Evolutionary conservation across 345 rosid species (phyloP).

Genomic region (Syzygium grande): DNA sequence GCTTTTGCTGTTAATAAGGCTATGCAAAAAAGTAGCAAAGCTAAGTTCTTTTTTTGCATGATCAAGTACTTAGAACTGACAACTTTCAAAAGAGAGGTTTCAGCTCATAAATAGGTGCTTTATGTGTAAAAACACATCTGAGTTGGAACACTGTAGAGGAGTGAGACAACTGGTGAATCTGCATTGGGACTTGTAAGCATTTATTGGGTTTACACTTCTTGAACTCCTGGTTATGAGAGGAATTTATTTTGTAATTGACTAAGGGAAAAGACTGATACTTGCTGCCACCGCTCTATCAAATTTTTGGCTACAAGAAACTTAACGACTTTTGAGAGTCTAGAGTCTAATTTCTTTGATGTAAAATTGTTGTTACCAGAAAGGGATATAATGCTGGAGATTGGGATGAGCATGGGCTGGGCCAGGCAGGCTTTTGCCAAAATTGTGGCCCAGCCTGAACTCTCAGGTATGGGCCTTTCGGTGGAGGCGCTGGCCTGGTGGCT

Average conservation of each 20-base stretch:
- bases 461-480: not conserved
- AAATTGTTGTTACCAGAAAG: not conserved
- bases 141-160: not conserved
- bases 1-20: not conserved
- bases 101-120: not conserved
- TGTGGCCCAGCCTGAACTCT: not conserved
- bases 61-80: not conserved
- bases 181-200: not conserved
- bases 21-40: not conserved
- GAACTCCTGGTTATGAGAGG: not conserved
- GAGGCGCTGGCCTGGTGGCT: not conserved
- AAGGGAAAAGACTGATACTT: not conserved
- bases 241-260: not conserved
- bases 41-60: not conserved
- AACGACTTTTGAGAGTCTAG: not conserved
- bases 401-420: not conserved
- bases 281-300: not conserved
- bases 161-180: not conserved
- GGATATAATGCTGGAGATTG: not conserved
- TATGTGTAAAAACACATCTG: not conserved
- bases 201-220: not conserved
- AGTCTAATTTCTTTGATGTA: not conserved
- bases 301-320: not conserved
- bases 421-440: not conserved
- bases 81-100: not conserved